These are phyloP conservation scores for Pseudogymnoascus sp. DNA, from an alignment of 2,329 filamentous ascomycete species.

Conservation along the genomic window DNA sequence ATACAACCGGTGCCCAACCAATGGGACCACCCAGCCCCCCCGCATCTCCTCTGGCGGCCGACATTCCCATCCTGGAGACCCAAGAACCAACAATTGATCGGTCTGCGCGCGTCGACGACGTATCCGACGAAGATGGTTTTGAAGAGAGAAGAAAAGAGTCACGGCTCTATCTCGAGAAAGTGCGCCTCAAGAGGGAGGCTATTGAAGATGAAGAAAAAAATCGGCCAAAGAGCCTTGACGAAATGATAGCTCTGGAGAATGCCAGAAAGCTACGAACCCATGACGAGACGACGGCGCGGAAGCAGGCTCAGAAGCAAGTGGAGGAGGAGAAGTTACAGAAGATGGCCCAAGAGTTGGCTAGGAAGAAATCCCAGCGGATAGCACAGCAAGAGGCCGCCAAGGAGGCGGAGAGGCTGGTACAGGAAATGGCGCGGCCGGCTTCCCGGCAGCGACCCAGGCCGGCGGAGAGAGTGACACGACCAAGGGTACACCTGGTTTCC, in stretches of 20 bases:
- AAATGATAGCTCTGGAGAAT: neutral
- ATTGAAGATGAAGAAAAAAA: neutral
- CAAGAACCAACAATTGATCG: neutral
- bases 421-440: neutral
- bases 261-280: neutral
- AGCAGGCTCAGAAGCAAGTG: neutral
- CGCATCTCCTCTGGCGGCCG: neutral
- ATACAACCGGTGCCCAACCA: neutral
- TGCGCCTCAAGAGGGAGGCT: neutral
- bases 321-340: neutral
- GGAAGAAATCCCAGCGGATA: neutral
- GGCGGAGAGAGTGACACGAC: neutral
- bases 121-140: neutral
- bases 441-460: neutral
- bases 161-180: neutral
- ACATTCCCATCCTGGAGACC: neutral
- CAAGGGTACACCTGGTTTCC: neutral
- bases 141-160: neutral
- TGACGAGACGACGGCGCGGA: neutral
- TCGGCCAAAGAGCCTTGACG: conserved; percentile 1
- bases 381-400: neutral
- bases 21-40: neutral
- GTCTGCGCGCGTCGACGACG: neutral
- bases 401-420: neutral
- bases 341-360: neutral